phyloP scores from a whole-genome alignment of 768 basidiomycete species.

The Russula compacta region DNA sequence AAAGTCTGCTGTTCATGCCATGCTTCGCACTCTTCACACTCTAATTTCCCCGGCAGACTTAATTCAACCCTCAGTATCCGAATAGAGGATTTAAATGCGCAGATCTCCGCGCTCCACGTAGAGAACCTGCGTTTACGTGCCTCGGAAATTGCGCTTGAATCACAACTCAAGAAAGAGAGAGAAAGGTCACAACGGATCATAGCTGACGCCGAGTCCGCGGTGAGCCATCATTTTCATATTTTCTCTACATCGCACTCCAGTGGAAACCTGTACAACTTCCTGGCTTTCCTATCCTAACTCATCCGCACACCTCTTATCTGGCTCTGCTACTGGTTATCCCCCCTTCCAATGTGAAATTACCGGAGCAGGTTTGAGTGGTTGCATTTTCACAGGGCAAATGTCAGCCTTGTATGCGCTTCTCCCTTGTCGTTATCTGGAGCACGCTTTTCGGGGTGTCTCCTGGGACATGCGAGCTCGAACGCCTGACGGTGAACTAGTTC shows the following conservation, averaged over 20 bases:
- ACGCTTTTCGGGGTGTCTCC: background rate
- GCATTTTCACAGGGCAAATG: background rate
- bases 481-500: background rate
- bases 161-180: slow-evolving; percentile 72
- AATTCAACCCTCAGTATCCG: slow-evolving; percentile 80
- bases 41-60: slow-evolving; percentile 38
- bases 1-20: slow-evolving; percentile 39
- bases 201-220: slow-evolving; percentile 65
- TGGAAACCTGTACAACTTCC: background rate
- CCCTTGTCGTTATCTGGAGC: background rate
- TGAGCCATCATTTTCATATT: slow-evolving; percentile 30
- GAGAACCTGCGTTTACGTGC: slow-evolving; percentile 78
- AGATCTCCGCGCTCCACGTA: slow-evolving; percentile 72
- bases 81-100: slow-evolving; percentile 75
- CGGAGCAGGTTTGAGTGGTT: background rate
- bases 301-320: background rate
- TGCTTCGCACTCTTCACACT: background rate
- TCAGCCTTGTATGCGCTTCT: too few relatives aligned
- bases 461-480: background rate
- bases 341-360: background rate
- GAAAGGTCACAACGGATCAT: slow-evolving; percentile 68
- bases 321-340: background rate
- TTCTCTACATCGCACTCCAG: background rate
- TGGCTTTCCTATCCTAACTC: background rate
- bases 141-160: slow-evolving; percentile 65